Percentiles rank a stretch among this genome's conserved stretches.
Conservation (phyloP, 163 green algal genomes). For the Chlamydomonas reinhardtii region DNA sequence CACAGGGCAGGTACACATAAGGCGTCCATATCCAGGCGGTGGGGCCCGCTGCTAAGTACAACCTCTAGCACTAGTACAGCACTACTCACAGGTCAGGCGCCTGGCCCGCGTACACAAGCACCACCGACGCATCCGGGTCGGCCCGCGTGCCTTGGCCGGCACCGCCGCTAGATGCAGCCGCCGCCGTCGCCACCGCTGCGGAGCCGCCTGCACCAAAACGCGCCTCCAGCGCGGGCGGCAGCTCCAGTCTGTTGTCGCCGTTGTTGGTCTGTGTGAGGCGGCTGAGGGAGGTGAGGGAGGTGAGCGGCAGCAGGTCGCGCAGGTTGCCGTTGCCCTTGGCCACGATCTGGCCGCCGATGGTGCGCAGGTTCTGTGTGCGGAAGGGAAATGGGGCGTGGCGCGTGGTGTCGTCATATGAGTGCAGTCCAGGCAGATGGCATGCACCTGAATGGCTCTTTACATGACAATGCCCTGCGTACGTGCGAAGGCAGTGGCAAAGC, state of each 20-base stretch:
- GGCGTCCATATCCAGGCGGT: too few relatives aligned
- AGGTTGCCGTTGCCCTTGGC: slow-evolving; percentile 42
- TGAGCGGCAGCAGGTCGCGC: slow-evolving; percentile 9
- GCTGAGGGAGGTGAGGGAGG: not conserved
- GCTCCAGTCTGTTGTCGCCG: slow-evolving; percentile 28
- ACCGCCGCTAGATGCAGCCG: too few relatives aligned
- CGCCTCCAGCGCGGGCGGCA: not conserved
- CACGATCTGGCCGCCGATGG: slow-evolving; percentile 19
- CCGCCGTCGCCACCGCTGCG: too few relatives aligned
- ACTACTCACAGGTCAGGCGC: slow-evolving; percentile 4
- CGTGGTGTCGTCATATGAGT: too few relatives aligned
- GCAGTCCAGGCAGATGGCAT: too few relatives aligned
- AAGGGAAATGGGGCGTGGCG: not conserved
- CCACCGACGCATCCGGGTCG: not conserved
- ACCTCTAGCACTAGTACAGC: too few relatives aligned
- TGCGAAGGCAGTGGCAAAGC: too few relatives aligned
- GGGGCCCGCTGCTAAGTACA: too few relatives aligned
- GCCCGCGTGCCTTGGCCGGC: not conserved
- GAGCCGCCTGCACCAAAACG: too few relatives aligned
- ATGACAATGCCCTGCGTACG: too few relatives aligned
- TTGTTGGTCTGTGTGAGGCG: slow-evolving; percentile 12
- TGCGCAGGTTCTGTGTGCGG: not conserved
- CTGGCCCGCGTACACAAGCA: slow-evolving; percentile 9
- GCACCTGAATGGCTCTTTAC: too few relatives aligned
- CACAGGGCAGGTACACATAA: too few relatives aligned